phyloP scores from a whole-genome alignment of 208 protist genomes.

The Herpetomonas samuelpessoai region DNA sequence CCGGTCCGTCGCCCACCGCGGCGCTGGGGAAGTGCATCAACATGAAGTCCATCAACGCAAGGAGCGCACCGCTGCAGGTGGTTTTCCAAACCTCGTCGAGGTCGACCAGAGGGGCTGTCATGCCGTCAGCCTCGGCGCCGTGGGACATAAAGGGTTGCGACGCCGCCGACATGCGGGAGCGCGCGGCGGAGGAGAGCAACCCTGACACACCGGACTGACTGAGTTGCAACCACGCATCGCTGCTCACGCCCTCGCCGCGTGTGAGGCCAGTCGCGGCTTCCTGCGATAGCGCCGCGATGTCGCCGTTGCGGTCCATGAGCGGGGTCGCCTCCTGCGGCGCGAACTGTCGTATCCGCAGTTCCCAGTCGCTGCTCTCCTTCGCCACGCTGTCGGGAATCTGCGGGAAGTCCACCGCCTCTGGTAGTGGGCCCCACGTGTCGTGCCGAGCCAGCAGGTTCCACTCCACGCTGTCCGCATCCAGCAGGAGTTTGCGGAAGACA shows the following conservation, averaged over 20 bases:
- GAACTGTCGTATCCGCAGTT: slow-evolving; percentile 10
- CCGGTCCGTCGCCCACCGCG: background rate
- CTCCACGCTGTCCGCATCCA: slow-evolving; percentile 40
- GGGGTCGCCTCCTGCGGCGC: slow-evolving; percentile 2
- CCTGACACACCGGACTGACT: background rate
- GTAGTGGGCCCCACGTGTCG: slow-evolving; percentile 28
- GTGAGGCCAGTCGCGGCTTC: background rate
- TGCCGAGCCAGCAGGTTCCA: slow-evolving; percentile 63
- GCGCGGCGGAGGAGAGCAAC: background rate
- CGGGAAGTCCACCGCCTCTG: slow-evolving; percentile 67
- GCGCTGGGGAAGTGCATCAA: slow-evolving; percentile 12
- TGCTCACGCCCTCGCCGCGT: background rate
- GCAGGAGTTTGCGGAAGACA: slow-evolving; percentile 75
- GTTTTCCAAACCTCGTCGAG: slow-evolving; percentile 32
- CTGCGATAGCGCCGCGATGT: slow-evolving; percentile 1
- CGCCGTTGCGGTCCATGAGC: background rate
- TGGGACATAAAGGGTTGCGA: background rate
- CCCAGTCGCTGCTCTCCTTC: slow-evolving; percentile 24
- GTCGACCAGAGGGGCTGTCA: background rate
- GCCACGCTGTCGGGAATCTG: slow-evolving; percentile 9
- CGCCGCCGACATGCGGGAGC: background rate
- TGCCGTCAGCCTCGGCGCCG: background rate
- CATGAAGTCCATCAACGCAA: slow-evolving; percentile 33
- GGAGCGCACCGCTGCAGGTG: slow-evolving; percentile 30
- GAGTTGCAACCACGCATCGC: background rate